Percentiles rank a stretch among this genome's conserved stretches.
phyloP scores from a whole-genome alignment of 805 yeast genomes.

The Saturnispora kantuleensis region DNA sequence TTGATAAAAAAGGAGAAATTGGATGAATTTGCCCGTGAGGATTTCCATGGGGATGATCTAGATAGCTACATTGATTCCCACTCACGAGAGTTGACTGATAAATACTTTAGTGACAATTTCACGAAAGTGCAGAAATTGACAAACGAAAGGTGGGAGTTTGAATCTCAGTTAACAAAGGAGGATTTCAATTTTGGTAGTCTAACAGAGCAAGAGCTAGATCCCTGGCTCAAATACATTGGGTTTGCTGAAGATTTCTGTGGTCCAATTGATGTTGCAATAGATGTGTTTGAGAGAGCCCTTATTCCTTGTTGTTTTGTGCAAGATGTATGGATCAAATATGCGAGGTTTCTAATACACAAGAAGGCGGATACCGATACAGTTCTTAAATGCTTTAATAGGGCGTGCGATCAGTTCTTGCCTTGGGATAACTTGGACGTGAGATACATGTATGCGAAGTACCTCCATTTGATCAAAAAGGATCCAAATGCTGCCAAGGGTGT shows the following conservation, averaged over 20 bases:
- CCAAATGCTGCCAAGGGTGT: constrained; percentile 16
- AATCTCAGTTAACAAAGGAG: constrained; percentile 48
- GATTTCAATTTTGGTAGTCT: constrained; percentile 45
- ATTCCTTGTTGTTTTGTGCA: constrained; percentile 55
- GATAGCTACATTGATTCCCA: constrained; percentile 12
- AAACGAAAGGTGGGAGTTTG: constrained; percentile 60
- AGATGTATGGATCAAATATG: constrained; percentile 60
- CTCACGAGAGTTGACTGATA: constrained; percentile 28
- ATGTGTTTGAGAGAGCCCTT: constrained; percentile 64
- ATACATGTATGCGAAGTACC: constrained; percentile 23
- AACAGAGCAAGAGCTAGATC: constrained; percentile 31
- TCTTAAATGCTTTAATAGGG: constrained; percentile 38
- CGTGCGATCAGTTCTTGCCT: constrained; percentile 32
- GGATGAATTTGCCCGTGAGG: constrained; percentile 19
- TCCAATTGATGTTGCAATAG: constrained; percentile 25
- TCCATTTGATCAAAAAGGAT: constrained; percentile 15
- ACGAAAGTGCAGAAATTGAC: constrained; percentile 42
- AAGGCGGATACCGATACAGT: constrained; percentile 25
- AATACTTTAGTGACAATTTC: constrained; percentile 35
- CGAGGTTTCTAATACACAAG: constrained; percentile 38
- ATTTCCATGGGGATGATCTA: neutral
- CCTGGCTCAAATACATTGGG: constrained; percentile 59
- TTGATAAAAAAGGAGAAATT: constrained; percentile 24
- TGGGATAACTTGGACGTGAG: constrained; percentile 18
- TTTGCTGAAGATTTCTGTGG: constrained; percentile 28